Conservation (phyloP, 495 filamentous ascomycete genomes). For the Penicillium coprophilum region DNA sequence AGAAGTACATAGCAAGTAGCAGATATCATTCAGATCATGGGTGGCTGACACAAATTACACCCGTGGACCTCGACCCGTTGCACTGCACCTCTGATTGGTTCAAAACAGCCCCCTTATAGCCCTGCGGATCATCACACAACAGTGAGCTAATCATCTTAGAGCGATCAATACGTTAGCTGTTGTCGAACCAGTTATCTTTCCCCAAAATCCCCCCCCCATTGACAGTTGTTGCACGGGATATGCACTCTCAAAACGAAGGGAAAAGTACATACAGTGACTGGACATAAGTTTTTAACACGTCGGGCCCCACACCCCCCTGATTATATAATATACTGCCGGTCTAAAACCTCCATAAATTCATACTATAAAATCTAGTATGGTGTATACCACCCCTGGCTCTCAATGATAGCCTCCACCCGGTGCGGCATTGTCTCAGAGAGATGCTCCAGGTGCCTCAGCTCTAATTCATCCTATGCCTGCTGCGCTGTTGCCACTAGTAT, state of each 20-base stretch:
- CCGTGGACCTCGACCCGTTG: neutral
- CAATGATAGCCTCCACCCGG: no score
- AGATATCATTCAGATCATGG: neutral
- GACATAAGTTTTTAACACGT: no score
- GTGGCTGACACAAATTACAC: neutral
- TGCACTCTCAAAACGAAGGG: neutral
- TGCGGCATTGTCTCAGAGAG: no score
- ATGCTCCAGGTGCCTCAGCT: no score
- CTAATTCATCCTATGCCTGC: no score
- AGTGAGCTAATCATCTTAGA: conserved; percentile 12
- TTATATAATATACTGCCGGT: no score
- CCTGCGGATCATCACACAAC: conserved; percentile 14
- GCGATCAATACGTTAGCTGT: conserved; percentile 7
- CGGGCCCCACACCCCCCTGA: no score
- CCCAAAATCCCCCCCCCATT: neutral
- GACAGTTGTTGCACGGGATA: conserved; percentile 4
- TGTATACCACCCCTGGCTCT: no score
- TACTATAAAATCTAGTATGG: no score
- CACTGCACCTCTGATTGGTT: conserved; percentile 13
- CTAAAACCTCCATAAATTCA: no score
- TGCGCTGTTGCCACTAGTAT: no score
- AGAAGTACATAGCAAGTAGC: neutral
- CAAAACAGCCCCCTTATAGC: conserved; percentile 1
- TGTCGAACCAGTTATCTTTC: neutral
- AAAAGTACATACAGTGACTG: neutral